These are phyloP conservation scores for Hydnomerulius pinastri DNA, from an alignment of 768 basidiomycete species.

Conservation along the genomic window DNA sequence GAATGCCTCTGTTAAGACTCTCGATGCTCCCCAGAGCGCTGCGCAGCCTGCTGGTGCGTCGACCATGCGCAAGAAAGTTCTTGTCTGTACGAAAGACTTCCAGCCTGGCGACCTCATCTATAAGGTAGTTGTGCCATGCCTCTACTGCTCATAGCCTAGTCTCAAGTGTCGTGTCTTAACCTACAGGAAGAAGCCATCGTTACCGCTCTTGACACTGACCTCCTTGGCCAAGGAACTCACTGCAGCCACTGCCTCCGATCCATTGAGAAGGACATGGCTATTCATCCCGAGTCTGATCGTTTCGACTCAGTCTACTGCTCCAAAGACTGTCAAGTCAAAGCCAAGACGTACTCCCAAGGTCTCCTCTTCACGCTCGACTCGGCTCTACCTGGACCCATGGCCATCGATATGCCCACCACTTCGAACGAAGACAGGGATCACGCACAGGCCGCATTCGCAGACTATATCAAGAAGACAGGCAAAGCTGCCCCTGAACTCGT, in stretches of 20 bases:
- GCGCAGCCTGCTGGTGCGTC: conserved; percentile 14
- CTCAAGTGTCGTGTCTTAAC: conserved; percentile 8
- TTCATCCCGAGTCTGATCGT: conserved; percentile 51
- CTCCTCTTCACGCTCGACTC: conserved; percentile 72
- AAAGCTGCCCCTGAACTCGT: conserved; percentile 56
- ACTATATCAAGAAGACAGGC: conserved; percentile 52
- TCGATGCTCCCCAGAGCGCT: conserved; percentile 25
- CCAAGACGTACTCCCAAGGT: conserved; percentile 61
- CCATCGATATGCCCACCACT: conserved; percentile 32
- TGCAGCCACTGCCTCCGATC: conserved; percentile 74
- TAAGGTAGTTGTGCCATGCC: conserved; percentile 52
- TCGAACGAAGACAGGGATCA: conserved; percentile 47
- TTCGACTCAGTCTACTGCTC: conserved; percentile 74
- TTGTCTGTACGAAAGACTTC: conserved; percentile 69
- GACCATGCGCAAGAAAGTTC: conserved; percentile 46
- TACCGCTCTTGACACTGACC: conserved; percentile 68
- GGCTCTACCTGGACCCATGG: conserved; percentile 50
- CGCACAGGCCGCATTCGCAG: conserved; percentile 62
- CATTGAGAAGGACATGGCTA: conserved; percentile 47
- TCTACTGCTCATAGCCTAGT: neutral
- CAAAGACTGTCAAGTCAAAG: conserved; percentile 55
- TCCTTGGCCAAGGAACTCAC: conserved; percentile 65
- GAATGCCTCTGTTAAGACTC: conserved; percentile 61
- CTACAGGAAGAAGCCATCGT: conserved; percentile 76
- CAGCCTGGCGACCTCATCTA: conserved; percentile 75